phyloP scores from a whole-genome alignment of 805 yeast species.

The Barnettozyma siamensis region DNA sequence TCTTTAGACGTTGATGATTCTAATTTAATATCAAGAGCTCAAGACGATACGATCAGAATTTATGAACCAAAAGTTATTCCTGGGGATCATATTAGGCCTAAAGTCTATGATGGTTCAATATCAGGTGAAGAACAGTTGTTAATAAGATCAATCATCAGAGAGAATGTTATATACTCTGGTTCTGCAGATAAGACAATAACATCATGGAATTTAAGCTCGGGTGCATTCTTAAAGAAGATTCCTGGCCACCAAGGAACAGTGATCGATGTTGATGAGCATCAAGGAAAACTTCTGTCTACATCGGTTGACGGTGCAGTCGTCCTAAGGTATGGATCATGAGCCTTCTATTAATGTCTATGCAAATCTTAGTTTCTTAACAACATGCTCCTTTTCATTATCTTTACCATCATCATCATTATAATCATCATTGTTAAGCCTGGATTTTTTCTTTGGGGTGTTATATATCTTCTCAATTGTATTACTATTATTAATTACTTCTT shows the following conservation, averaged over 20 bases:
- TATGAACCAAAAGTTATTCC: conserved; percentile 42
- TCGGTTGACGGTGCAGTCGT: conserved; percentile 55
- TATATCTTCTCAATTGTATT: neutral
- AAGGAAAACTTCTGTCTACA: conserved; percentile 38
- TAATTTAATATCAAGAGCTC: conserved; percentile 42
- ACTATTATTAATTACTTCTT: neutral
- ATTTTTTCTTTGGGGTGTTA: neutral
- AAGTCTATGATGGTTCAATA: conserved; percentile 52
- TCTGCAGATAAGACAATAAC: conserved; percentile 55
- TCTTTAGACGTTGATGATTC: conserved; percentile 47
- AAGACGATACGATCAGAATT: conserved; percentile 51
- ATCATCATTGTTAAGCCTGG: neutral
- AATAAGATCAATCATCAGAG: conserved; percentile 41
- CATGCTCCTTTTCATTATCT: neutral
- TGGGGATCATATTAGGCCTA: conserved; percentile 37
- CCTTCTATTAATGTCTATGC: neutral
- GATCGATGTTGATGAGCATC: conserved; percentile 50
- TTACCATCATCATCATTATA: neutral
- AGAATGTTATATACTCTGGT: conserved; percentile 48
- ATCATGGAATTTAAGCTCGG: conserved; percentile 53
- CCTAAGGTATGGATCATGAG: conserved; percentile 29
- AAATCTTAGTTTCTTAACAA: conserved; percentile 12
- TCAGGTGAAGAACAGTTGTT: conserved; percentile 46
- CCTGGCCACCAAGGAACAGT: conserved; percentile 61
- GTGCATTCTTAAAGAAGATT: conserved; percentile 41